Evolutionary conservation across 371 early-diverging fungal species (phyloP).

Genomic region (Lichtheimia ramosa): DNA sequence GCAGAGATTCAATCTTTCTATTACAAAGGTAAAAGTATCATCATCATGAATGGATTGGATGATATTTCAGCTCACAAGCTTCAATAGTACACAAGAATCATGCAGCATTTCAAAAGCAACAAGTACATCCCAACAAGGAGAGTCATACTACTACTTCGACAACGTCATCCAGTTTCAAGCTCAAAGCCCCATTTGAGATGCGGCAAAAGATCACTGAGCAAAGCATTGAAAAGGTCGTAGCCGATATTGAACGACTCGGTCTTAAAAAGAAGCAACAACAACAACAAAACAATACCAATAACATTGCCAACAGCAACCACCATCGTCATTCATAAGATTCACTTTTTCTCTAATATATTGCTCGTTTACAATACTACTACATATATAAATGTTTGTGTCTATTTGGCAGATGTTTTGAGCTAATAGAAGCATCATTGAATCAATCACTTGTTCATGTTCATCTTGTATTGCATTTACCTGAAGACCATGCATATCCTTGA

Average conservation of each 20-base stretch:
- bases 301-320: neutral
- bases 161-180: too few relatives aligned
- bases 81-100: constrained; percentile 49
- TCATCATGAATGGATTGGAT: neutral
- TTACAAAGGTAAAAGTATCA: constrained; percentile 53
- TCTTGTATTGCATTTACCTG: constrained; percentile 43
- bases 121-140: constrained; percentile 2
- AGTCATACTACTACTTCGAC: neutral
- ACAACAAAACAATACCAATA: constrained; percentile 4
- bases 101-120: constrained; percentile 38
- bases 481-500: constrained; percentile 92
- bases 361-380: too few relatives aligned
- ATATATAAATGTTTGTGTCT: neutral
- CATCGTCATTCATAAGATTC: constrained; percentile 9
- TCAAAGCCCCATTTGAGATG: constrained; percentile 12
- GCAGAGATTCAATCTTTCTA: constrained; percentile 58
- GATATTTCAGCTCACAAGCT: too few relatives aligned
- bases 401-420: constrained; percentile 22
- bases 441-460: neutral
- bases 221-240: constrained; percentile 35
- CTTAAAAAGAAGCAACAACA: constrained; percentile 23
- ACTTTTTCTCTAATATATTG: neutral
- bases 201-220: constrained; percentile 29
- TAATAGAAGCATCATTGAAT: neutral
- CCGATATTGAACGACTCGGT: constrained; percentile 34